Evolutionary conservation across 179 eudicot genomes (phyloP).

Genomic region (Carnegiea gigantea): DNA sequence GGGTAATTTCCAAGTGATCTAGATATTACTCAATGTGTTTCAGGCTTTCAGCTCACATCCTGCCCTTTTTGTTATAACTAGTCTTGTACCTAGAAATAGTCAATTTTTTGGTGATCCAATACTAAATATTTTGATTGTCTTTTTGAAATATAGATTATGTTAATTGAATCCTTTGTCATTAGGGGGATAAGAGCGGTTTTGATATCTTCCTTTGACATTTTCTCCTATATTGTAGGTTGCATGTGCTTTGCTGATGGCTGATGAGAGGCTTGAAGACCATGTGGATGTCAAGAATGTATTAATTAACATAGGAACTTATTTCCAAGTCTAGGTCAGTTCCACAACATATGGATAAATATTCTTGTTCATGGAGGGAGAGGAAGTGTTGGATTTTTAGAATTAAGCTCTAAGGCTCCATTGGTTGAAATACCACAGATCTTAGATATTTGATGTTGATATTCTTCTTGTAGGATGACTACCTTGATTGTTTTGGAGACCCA

Average conservation of each 20-base stretch:
- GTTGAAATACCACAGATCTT: neutral
- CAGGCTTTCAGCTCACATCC: neutral
- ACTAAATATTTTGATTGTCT: neutral
- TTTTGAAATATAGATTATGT: neutral
- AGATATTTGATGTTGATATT: neutral
- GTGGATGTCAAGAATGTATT: constrained; percentile 59
- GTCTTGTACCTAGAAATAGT: neutral
- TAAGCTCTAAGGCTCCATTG: neutral
- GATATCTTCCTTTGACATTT: constrained; percentile 9
- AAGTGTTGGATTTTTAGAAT: neutral
- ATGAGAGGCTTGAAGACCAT: constrained; percentile 67
- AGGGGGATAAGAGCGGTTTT: neutral
- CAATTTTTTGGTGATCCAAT: neutral
- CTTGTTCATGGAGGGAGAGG: neutral
- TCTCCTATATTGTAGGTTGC: constrained; percentile 55
- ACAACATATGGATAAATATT: neutral
- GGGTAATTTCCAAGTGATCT: neutral
- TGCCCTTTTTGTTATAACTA: neutral
- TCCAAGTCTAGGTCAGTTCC: constrained; percentile 75
- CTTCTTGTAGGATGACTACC: constrained; percentile 66
- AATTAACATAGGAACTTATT: constrained; percentile 80
- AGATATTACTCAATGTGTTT: neutral
- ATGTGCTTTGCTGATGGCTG: constrained; percentile 70
- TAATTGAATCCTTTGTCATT: neutral
- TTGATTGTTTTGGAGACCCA: constrained; percentile 81